These are phyloP conservation scores for Nothopassalora personata DNA, from an alignment of 2,329 filamentous ascomycete genomes.

Conservation along the genomic window DNA sequence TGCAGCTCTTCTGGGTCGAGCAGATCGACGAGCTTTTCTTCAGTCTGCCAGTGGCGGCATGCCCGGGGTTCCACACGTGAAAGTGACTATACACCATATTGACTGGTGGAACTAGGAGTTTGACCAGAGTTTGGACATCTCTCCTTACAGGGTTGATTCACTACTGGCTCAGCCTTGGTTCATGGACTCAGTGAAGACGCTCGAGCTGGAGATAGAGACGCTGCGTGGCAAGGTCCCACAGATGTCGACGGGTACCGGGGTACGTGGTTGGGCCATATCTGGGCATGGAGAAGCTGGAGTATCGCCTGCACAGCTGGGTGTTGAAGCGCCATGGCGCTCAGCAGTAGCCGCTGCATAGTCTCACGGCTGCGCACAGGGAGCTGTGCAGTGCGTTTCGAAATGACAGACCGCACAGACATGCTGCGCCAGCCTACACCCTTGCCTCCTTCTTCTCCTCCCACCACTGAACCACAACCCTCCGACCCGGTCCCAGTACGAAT, in stretches of 20 bases:
- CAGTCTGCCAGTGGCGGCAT: background rate
- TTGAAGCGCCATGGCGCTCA: background rate
- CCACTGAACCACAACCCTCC: background rate
- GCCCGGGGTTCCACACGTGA: conserved; percentile 1
- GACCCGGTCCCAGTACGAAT: background rate
- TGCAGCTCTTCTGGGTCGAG: conserved; percentile 1
- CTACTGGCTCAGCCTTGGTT: background rate
- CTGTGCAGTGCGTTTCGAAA: too few species aligned
- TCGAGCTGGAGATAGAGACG: conserved; percentile 10
- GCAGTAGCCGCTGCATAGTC: background rate
- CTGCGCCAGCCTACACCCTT: background rate
- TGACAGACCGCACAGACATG: background rate
- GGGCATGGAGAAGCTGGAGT: background rate
- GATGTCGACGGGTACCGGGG: conserved; percentile 6
- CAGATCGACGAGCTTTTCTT: background rate
- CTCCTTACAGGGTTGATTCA: background rate
- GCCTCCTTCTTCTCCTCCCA: background rate
- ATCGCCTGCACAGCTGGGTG: background rate
- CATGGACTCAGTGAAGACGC: background rate
- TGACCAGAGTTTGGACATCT: background rate
- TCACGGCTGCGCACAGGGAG: background rate
- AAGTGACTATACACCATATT: conserved; percentile 8
- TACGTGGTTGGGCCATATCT: background rate
- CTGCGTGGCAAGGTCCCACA: background rate
- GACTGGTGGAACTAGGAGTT: conserved; percentile 12